Conservation (phyloP, 2,329 filamentous ascomycete species). For the Aspergillus fischeri region DNA sequence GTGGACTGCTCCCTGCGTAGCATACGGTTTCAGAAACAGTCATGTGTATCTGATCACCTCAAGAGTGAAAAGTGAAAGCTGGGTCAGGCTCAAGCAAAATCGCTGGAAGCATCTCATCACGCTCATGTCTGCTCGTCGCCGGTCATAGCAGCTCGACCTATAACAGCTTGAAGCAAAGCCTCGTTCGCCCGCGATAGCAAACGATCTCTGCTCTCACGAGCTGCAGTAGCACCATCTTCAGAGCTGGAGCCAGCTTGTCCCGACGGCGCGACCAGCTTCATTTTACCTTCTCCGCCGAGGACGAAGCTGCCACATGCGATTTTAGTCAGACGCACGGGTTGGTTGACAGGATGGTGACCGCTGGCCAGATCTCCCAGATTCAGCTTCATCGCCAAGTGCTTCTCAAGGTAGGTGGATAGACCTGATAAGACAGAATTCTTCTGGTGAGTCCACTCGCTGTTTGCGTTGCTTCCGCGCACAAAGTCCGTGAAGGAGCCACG, state of each 20-base stretch:
- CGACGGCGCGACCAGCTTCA: conserved; percentile 33
- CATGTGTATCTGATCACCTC: neutral
- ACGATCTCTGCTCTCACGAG: conserved; percentile 12
- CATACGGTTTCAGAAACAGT: too few species aligned
- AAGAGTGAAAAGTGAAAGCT: neutral
- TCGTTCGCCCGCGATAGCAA: conserved; percentile 30
- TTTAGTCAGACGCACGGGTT: conserved; percentile 34
- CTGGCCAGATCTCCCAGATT: conserved; percentile 23
- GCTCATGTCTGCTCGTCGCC: conserved; percentile 11
- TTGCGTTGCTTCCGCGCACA: conserved; percentile 7
- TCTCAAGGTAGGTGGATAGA: conserved; percentile 33
- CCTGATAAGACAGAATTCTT: conserved; percentile 21
- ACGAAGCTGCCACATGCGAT: conserved; percentile 38
- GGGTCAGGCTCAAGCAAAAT: neutral
- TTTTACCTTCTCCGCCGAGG: conserved; percentile 34
- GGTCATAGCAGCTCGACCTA: conserved; percentile 24
- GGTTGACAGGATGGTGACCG: conserved; percentile 5
- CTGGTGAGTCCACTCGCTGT: conserved; percentile 4
- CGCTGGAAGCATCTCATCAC: neutral
- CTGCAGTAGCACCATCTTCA: conserved; percentile 11
- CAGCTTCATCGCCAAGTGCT: conserved; percentile 38
- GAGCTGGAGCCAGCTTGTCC: conserved; percentile 12
- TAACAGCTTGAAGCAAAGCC: conserved; percentile 26
- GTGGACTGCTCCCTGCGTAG: neutral
- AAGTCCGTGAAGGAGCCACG: conserved; percentile 24